phyloP scores from a whole-genome alignment of 768 basidiomycete genomes.

The Sarcodon aspratus region DNA sequence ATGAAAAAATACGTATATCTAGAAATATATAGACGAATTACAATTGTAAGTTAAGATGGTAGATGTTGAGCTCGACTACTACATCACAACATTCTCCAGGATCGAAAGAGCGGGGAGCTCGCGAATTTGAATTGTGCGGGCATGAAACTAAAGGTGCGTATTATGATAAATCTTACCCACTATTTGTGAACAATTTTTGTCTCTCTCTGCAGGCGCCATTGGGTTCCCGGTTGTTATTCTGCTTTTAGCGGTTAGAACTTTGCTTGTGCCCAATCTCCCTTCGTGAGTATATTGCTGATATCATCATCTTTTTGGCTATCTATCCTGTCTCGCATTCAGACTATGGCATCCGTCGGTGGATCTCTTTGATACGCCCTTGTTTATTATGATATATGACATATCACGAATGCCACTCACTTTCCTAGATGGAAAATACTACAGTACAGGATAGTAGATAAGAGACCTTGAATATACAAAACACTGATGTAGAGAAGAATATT shows the following conservation, averaged over 20 bases:
- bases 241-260: constrained; percentile 58
- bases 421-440: too few relatives aligned
- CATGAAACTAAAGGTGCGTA: constrained; percentile 71
- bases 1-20: too few relatives aligned
- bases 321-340: constrained; percentile 15
- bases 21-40: too few relatives aligned
- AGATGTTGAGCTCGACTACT: too few relatives aligned
- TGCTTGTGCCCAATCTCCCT: constrained; percentile 72
- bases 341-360: constrained; percentile 36
- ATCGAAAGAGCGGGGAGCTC: too few relatives aligned
- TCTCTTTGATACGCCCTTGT: constrained; percentile 4
- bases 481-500: not conserved
- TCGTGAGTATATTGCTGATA: constrained; percentile 36
- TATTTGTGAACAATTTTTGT: not conserved
- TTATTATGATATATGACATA: too few relatives aligned
- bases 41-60: too few relatives aligned
- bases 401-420: too few relatives aligned
- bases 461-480: too few relatives aligned
- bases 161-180: not conserved
- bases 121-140: too few relatives aligned
- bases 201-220: constrained; percentile 54
- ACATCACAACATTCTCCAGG: too few relatives aligned
- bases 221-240: constrained; percentile 87
- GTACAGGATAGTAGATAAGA: too few relatives aligned
- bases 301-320: not conserved